A percentile compares a stretch with the other conserved stretches of the same genome.
These are phyloP conservation scores for Omphalotus olearius DNA, from an alignment of 1,284 basidiomycete species.

Conservation along the genomic window DNA sequence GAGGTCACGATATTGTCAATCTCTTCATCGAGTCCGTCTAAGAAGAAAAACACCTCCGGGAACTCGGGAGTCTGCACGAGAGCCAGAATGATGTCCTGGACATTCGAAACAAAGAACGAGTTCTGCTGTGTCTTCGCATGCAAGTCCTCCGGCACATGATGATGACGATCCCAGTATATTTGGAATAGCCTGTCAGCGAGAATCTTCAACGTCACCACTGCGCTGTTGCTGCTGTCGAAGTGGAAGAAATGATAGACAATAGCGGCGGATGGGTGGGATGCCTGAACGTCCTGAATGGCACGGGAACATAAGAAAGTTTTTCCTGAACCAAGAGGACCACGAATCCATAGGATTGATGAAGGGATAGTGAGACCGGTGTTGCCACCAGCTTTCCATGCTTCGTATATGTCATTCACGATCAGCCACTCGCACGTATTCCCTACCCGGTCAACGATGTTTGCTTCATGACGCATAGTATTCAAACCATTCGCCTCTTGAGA, in stretches of 20 bases:
- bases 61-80: conserved; percentile 12
- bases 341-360: conserved; percentile 14
- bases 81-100: conserved; percentile 13
- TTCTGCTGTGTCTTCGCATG: conserved; percentile 11
- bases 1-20: neutral
- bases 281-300: conserved; percentile 8
- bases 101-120: conserved; percentile 11
- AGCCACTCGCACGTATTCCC: conserved; percentile 7
- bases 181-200: conserved; percentile 20
- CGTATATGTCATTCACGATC: neutral
- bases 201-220: conserved; percentile 17
- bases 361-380: neutral
- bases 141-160: conserved; percentile 15
- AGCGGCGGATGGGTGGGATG: conserved; percentile 7
- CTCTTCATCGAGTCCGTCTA: conserved; percentile 24
- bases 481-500: conserved; percentile 10
- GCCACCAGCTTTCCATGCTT: conserved; percentile 1
- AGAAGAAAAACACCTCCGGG: conserved; percentile 15
- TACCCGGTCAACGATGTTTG: neutral
- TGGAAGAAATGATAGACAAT: conserved; percentile 18
- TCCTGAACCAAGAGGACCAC: conserved; percentile 16
- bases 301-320: conserved; percentile 18
- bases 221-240: conserved; percentile 13
- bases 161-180: conserved; percentile 10
- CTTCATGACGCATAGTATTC: conserved; percentile 6